phyloP scores from a whole-genome alignment of 2,329 filamentous ascomycete species.

The Cytospora paraplurivora region DNA sequence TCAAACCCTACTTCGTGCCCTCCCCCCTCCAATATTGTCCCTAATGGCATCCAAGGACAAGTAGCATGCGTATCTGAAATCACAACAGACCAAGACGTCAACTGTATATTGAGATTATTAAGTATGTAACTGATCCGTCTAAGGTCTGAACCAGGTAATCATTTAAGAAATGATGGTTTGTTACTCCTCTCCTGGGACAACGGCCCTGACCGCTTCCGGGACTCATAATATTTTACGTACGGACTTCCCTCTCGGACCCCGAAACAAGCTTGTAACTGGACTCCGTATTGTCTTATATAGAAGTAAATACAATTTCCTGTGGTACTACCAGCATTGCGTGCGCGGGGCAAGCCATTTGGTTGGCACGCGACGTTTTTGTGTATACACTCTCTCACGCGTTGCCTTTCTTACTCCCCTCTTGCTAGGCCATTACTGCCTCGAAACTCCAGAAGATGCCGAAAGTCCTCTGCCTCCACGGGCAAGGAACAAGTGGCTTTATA shows the following conservation, averaged over 20 bases:
- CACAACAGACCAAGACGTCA: too few relatives aligned
- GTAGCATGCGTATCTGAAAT: too few relatives aligned
- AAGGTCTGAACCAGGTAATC: not conserved
- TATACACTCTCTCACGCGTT: not conserved
- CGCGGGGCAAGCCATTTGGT: not conserved
- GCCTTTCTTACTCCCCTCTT: not conserved
- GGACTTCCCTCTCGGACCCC: slow-evolving; percentile 27
- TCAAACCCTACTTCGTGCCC: too few relatives aligned
- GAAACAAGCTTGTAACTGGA: slow-evolving; percentile 10
- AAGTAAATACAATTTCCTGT: not conserved
- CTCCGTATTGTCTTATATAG: slow-evolving; percentile 2
- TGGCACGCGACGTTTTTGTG: not conserved
- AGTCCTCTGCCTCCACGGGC: slow-evolving; percentile 43
- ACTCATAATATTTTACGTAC: slow-evolving; percentile 5
- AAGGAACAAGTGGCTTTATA: slow-evolving; percentile 42
- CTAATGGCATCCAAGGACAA: too few relatives aligned
- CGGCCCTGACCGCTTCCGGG: not conserved
- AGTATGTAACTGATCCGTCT: too few relatives aligned
- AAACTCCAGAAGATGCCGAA: slow-evolving; percentile 18
- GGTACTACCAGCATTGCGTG: slow-evolving; percentile 8
- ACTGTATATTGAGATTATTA: too few relatives aligned
- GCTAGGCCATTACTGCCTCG: not conserved
- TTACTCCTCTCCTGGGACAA: not conserved
- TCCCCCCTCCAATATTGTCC: too few relatives aligned
- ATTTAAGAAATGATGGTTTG: not conserved